phyloP scores from a whole-genome alignment of 345 rosid genomes.

The Moricandia arvensis region DNA sequence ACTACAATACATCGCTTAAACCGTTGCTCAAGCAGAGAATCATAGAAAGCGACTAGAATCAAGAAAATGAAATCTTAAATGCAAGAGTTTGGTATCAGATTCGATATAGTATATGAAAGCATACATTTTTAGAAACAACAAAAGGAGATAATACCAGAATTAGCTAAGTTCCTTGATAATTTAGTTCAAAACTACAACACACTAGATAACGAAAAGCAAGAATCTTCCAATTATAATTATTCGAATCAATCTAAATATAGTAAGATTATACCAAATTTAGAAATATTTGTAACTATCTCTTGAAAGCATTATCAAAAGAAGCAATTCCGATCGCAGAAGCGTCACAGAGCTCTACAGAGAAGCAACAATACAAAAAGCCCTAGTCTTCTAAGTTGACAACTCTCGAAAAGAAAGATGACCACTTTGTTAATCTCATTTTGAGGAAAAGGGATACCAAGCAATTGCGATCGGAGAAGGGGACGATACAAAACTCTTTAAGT shows the following conservation, averaged over 20 bases:
- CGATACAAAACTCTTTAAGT: no score
- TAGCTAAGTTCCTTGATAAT: neutral
- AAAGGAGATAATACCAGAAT: slow-evolving; percentile 9
- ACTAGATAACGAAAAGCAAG: neutral
- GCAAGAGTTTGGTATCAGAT: slow-evolving; percentile 6
- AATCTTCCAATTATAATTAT: neutral
- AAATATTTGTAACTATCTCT: neutral
- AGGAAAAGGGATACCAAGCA: neutral
- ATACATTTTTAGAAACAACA: neutral
- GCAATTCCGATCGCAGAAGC: slow-evolving; percentile 11
- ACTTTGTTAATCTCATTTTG: neutral
- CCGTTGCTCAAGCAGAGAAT: no score
- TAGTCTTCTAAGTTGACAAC: slow-evolving; percentile 15
- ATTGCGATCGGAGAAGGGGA: no score
- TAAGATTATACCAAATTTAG: slow-evolving; percentile 7
- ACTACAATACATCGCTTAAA: no score
- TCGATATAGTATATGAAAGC: neutral
- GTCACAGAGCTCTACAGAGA: slow-evolving; percentile 13
- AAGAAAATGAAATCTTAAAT: neutral
- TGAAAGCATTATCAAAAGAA: slow-evolving; percentile 15
- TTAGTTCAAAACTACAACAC: neutral
- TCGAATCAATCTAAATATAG: slow-evolving; percentile 9
- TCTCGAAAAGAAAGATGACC: neutral
- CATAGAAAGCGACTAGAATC: neutral
- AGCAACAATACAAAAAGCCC: neutral